These are phyloP conservation scores for Amphichorda felina DNA, from an alignment of 2,329 filamentous ascomycete species.

Conservation along the genomic window DNA sequence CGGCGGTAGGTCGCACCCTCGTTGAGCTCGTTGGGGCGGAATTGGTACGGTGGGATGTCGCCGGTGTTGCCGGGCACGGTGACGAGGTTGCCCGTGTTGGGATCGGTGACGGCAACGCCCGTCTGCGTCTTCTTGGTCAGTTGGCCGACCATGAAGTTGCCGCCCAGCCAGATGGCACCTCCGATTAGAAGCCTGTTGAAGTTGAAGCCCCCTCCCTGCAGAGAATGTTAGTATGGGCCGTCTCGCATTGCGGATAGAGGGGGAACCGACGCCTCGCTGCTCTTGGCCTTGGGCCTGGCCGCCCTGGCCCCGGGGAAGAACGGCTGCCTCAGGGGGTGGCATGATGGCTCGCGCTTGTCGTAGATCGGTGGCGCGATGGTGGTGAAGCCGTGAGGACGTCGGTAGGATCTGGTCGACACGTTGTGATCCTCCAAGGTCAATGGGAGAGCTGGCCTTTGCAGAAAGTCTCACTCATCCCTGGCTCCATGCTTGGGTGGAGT, in stretches of 20 bases:
- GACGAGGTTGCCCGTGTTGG: constrained; percentile 36
- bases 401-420: no score
- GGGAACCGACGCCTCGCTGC: neutral
- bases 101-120: constrained; percentile 34
- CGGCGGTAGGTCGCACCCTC: constrained; percentile 51
- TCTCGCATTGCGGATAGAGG: neutral
- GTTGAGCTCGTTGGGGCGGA: constrained; percentile 49
- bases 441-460: no score
- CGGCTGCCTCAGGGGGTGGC: no score
- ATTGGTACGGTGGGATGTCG: constrained; percentile 50
- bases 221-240: no score
- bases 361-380: no score
- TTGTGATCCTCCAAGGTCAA: no score
- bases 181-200: constrained; percentile 39
- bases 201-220: constrained; percentile 17
- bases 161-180: constrained; percentile 42
- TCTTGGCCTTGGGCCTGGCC: no score
- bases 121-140: constrained; percentile 34
- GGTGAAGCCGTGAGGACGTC: no score
- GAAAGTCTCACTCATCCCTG: no score
- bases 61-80: constrained; percentile 40
- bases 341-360: no score
- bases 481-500: no score
- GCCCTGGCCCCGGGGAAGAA: no score
- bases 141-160: constrained; percentile 46